phyloP scores from a whole-genome alignment of 1,284 basidiomycete genomes.

The Ustilago tritici region DNA sequence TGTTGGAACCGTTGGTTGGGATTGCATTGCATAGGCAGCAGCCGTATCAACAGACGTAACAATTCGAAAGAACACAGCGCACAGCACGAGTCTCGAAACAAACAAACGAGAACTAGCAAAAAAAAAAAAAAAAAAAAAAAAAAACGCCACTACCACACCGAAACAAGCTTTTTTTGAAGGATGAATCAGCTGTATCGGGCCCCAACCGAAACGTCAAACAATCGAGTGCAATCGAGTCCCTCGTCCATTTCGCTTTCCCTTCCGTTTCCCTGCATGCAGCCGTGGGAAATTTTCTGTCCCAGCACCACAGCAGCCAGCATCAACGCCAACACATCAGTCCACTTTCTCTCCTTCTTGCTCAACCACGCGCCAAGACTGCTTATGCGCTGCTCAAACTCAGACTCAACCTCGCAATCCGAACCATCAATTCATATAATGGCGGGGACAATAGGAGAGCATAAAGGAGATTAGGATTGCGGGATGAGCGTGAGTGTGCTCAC shows the following conservation, averaged over 20 bases:
- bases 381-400: neutral
- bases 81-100: neutral
- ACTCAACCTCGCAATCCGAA: neutral
- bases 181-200: neutral
- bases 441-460: too few species aligned
- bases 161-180: neutral
- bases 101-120: neutral
- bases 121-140: neutral
- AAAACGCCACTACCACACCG: neutral
- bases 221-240: neutral
- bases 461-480: too few species aligned
- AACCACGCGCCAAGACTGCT: neutral
- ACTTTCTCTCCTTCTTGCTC: neutral
- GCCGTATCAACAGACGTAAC: neutral
- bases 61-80: slow-evolving; percentile 8
- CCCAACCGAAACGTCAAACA: neutral
- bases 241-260: neutral
- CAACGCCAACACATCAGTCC: neutral
- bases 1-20: neutral
- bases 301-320: neutral
- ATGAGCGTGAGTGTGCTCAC: too few species aligned
- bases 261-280: neutral
- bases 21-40: neutral
- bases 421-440: too few species aligned
- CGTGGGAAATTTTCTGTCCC: neutral